phyloP scores from a whole-genome alignment of 768 basidiomycete species.

The Pleurotus cornucopiae region DNA sequence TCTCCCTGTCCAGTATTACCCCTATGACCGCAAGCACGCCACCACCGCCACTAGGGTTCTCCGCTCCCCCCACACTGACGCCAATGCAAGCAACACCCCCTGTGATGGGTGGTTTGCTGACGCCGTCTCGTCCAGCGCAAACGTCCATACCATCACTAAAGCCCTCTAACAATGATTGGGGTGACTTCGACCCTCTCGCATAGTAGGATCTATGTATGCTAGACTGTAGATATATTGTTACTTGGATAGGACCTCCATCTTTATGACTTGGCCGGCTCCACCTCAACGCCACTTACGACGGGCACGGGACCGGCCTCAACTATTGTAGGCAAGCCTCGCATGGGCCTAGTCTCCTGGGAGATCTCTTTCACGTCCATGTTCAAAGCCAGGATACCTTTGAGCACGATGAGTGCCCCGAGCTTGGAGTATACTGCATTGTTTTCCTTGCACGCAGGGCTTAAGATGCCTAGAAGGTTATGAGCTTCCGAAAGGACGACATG shows the following conservation, averaged over 20 bases:
- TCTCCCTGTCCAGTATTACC: conserved; percentile 14
- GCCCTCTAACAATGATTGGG: conserved; percentile 66
- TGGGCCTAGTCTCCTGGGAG: conserved; percentile 25
- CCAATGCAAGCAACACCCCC: conserved; percentile 20
- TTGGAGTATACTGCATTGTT: conserved; percentile 74
- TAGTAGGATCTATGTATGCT: conserved; percentile 19
- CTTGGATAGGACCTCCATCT: conserved; percentile 3
- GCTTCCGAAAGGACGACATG: neutral
- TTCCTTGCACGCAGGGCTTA: conserved; percentile 63
- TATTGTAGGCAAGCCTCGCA: conserved; percentile 42
- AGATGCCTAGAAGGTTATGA: conserved; percentile 46
- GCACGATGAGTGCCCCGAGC: conserved; percentile 63
- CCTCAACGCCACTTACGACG: conserved; percentile 36
- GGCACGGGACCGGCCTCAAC: conserved; percentile 48
- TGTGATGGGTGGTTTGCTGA: conserved; percentile 47
- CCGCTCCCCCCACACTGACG: conserved; percentile 17
- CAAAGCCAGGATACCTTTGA: conserved; percentile 54
- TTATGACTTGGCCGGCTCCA: conserved; percentile 33
- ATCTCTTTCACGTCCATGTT: conserved; percentile 34
- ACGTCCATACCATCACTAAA: conserved; percentile 45
- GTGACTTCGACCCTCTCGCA: conserved; percentile 77
- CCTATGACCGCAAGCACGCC: conserved; percentile 13
- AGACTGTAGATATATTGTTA: neutral
- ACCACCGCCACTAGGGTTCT: conserved; percentile 14
- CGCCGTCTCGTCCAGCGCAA: conserved; percentile 60